Conservation (phyloP, 2,329 filamentous ascomycete genomes). For the Bipolaris bicolor region DNA sequence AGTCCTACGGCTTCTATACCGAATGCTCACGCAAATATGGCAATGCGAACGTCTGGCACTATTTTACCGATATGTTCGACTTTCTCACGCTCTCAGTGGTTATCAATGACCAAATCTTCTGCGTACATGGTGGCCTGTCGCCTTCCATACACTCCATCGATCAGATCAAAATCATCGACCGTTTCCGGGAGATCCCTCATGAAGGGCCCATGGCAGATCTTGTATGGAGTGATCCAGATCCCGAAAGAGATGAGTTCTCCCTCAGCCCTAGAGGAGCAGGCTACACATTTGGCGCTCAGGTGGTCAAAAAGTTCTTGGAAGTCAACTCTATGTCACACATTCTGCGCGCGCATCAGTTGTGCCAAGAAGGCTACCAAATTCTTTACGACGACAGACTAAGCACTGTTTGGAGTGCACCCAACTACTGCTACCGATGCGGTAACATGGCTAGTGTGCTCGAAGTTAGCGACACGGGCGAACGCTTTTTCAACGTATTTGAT, state of each 20-base stretch:
- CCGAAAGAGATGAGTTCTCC: slow-evolving; percentile 96
- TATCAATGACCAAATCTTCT: slow-evolving; percentile 99
- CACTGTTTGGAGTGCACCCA: slow-evolving; percentile 83
- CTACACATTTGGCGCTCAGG: slow-evolving; percentile 96
- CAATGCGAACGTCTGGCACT: slow-evolving; percentile 98
- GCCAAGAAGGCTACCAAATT: slow-evolving; percentile 96
- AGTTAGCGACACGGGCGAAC: slow-evolving; percentile 88
- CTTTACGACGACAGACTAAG: slow-evolving; percentile 93
- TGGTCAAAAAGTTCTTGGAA: slow-evolving; percentile 96
- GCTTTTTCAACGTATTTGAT: slow-evolving; percentile 97
- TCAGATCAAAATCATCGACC: slow-evolving; percentile 99
- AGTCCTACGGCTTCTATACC: slow-evolving; percentile 99
- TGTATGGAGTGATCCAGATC: slow-evolving; percentile 97
- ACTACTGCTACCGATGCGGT: slow-evolving; percentile 93
- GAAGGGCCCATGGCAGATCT: slow-evolving; percentile 99
- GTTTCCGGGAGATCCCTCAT: slow-evolving; percentile 97
- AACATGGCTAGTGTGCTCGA: slow-evolving; percentile 98
- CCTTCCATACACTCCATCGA: slow-evolving; percentile 93
- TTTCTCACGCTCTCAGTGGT: slow-evolving; percentile 96
- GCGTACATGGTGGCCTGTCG: slow-evolving; percentile 82
- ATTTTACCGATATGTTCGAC: slow-evolving; percentile 99
- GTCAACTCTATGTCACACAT: slow-evolving; percentile 99
- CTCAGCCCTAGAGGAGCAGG: slow-evolving; percentile 91
- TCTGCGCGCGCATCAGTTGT: slow-evolving; percentile 94
- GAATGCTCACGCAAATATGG: slow-evolving; percentile 98